A percentile compares a stretch with the other conserved stretches of the same genome.
These are phyloP conservation scores for Phyllosticta citribraziliensis DNA, from an alignment of 2,329 filamentous ascomycete genomes.

Conservation along the genomic window DNA sequence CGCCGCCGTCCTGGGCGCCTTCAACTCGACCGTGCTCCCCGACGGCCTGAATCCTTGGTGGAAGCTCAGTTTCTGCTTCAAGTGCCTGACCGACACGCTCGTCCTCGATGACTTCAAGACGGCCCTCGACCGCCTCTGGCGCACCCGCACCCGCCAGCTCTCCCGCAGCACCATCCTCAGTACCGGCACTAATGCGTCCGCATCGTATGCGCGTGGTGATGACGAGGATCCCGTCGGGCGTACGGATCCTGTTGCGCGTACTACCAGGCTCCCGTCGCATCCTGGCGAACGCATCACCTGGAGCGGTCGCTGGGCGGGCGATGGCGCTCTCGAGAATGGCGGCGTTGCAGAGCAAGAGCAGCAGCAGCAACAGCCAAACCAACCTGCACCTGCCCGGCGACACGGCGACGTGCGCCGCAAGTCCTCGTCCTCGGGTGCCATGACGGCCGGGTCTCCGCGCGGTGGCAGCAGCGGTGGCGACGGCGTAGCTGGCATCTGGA, in stretches of 20 bases:
- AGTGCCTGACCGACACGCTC: constrained; percentile 57
- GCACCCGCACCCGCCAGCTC: neutral
- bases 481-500: neutral
- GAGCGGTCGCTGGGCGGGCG: neutral
- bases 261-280: neutral
- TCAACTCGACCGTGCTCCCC: constrained; percentile 24
- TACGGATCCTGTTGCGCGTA: neutral
- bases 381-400: neutral
- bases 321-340: neutral
- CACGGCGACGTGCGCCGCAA: neutral
- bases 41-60: constrained; percentile 58
- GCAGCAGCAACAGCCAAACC: neutral
- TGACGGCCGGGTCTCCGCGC: neutral
- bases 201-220: neutral
- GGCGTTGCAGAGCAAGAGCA: neutral
- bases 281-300: neutral
- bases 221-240: neutral
- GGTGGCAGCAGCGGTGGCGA: neutral
- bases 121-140: constrained; percentile 34
- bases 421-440: neutral
- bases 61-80: constrained; percentile 56
- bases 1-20: constrained; percentile 45
- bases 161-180: neutral
- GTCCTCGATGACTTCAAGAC: constrained; percentile 62
- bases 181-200: neutral